Evolutionary conservation across 352 stramenopile genomes (phyloP), one percentile per base, ranked within the genome.

Genomic region (Phytophthora europaea): DNA sequence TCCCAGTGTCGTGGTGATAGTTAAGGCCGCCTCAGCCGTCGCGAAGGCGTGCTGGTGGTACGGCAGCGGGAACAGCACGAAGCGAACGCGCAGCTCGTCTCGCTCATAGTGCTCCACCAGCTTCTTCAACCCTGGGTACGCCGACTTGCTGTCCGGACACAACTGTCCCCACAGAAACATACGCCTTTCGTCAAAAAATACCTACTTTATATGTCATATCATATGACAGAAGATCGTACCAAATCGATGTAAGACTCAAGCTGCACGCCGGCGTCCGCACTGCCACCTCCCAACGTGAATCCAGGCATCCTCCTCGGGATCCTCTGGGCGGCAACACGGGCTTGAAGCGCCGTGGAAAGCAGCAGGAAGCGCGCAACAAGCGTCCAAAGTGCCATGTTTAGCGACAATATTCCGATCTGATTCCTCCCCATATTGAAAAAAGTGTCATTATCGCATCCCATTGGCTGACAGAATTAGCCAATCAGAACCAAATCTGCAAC

Each of bases 201-300:
- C 3, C 51, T 56, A 22, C 16, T 8, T 45, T 7, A 20, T 54
- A 9, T 34, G 10, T 2, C 12, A 43, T 13, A 43, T 43, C 36
- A 18, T 43, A 43, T 6, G 12, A 53, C 47, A 55, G 33, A 54
- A 61, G 62, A 51, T 65, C 48, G 57, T 75, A 91, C 87, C 82
- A 94, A 66, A 60, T 96, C 88, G n/a, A 96, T 79, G 65, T 92
- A 96, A 23, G 86, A 89, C 77, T 96, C 89, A 45, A 96, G 83
- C 70, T 96, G 89, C 34, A 96, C 83, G 34, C 82, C 78, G 3
- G 89, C 89, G 16, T 83, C 67, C 6, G 85, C 81, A 13, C 45
- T 75, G 6, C 89, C 87, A 2, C 80, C 52, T 15, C 85, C 84
- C 18, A 91, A 64, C 2, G 83, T 89, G 59, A 94, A 94, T 0